phyloP scores from a whole-genome alignment of 2,329 filamentous ascomycete species.

The Epichloe elymi region DNA sequence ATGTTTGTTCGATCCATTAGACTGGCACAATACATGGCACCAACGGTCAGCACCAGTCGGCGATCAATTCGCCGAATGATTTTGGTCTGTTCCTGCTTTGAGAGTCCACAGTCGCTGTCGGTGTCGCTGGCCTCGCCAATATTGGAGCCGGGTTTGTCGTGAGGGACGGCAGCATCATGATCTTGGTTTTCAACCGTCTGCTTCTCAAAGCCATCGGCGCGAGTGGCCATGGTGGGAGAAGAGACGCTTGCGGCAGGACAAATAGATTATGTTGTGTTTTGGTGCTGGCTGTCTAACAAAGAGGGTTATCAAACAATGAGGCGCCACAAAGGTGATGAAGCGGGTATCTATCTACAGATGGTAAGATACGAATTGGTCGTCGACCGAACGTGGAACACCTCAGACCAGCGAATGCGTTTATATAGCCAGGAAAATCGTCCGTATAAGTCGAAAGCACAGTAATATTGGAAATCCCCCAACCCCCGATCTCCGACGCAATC shows the following conservation, averaged over 20 bases:
- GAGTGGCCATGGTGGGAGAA: constrained; percentile 12
- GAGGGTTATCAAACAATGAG: too few species aligned
- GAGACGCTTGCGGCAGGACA: neutral
- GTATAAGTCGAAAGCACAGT: too few species aligned
- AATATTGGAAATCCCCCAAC: too few species aligned
- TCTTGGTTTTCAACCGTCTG: constrained; percentile 12
- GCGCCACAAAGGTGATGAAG: too few species aligned
- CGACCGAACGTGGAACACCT: too few species aligned
- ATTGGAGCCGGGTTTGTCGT: constrained; percentile 13
- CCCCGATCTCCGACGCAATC: too few species aligned
- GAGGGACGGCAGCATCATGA: constrained; percentile 11
- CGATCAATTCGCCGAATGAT: constrained; percentile 60
- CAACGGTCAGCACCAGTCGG: constrained; percentile 47
- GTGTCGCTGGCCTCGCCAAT: constrained; percentile 34
- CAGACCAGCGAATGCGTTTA: too few species aligned
- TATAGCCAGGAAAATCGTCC: too few species aligned
- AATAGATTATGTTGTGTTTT: too few species aligned
- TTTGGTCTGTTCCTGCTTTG: constrained; percentile 46
- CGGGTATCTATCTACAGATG: too few species aligned
- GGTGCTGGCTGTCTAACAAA: too few species aligned
- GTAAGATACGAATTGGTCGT: too few species aligned
- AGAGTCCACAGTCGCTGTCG: constrained; percentile 32
- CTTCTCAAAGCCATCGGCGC: constrained; percentile 12
- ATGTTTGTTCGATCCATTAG: constrained; percentile 73
- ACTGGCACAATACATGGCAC: constrained; percentile 58